Evolutionary conservation across 495 filamentous ascomycete species (phyloP).

Genomic region (Gamarada debralockiae): DNA sequence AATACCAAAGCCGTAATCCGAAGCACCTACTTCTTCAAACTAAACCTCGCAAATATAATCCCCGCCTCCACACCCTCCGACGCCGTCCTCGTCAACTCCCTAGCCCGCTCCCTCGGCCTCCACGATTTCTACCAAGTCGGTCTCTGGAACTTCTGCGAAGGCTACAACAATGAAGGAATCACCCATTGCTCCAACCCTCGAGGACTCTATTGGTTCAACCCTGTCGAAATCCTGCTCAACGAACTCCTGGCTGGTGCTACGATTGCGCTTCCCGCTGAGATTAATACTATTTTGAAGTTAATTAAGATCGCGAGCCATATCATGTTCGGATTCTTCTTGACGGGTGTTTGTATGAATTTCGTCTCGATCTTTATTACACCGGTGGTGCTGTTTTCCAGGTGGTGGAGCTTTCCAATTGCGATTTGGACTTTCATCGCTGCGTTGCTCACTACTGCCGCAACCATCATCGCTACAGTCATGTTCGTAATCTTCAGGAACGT

Average conservation of each 20-base stretch:
- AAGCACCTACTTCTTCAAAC: constrained; percentile 75
- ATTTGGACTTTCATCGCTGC: constrained; percentile 48
- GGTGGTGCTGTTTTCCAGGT: constrained; percentile 44
- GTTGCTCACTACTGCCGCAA: constrained; percentile 63
- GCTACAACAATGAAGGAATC: constrained; percentile 67
- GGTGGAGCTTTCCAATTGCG: constrained; percentile 43
- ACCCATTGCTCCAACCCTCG: constrained; percentile 67
- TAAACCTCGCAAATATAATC: constrained; percentile 82
- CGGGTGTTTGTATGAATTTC: constrained; percentile 61
- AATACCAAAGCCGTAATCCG: constrained; percentile 53
- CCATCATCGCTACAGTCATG: constrained; percentile 75
- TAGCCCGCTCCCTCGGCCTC: constrained; percentile 82
- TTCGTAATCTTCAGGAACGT: constrained; percentile 74
- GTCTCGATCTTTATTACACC: constrained; percentile 62
- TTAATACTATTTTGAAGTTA: constrained; percentile 67
- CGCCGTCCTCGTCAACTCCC: constrained; percentile 65
- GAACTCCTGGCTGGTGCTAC: constrained; percentile 80
- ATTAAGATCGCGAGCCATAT: constrained; percentile 74
- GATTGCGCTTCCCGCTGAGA: constrained; percentile 71
- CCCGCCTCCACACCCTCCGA: constrained; percentile 60
- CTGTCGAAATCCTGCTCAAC: constrained; percentile 69
- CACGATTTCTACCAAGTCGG: constrained; percentile 95
- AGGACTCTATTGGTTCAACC: constrained; percentile 85
- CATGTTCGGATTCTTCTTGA: constrained; percentile 89
- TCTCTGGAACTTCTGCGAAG: constrained; percentile 87